phyloP scores from a whole-genome alignment of 2,329 filamentous ascomycete species.

The Cephalotrichum gorgonifer region DNA sequence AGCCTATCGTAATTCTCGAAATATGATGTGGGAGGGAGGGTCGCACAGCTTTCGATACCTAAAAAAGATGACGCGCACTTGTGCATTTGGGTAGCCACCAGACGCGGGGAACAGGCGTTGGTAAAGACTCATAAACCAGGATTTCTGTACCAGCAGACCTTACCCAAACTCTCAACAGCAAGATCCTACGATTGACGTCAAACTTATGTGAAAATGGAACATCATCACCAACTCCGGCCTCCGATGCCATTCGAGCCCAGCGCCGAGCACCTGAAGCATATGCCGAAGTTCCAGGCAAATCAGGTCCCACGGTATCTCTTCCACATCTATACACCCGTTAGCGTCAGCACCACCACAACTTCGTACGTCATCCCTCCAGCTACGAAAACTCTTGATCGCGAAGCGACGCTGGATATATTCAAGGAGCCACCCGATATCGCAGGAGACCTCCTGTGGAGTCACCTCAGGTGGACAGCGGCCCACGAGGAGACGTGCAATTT shows the following conservation, averaged over 20 bases:
- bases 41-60: neutral
- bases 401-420: neutral
- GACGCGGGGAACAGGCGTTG: neutral
- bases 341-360: neutral
- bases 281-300: neutral
- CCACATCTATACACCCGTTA: neutral
- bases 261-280: neutral
- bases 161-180: neutral
- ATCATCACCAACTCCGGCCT: neutral
- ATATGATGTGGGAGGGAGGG: neutral
- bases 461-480: neutral
- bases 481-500: neutral
- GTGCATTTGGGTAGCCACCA: neutral
- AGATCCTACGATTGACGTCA: neutral
- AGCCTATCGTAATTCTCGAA: too few species aligned
- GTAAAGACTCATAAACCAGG: neutral
- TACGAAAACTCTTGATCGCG: neutral
- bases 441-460: neutral
- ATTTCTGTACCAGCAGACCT: neutral
- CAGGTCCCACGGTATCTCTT: slow-evolving; percentile 1
- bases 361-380: neutral
- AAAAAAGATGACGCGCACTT: neutral
- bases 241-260: neutral
- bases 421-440: neutral
- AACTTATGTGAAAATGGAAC: neutral